Evolutionary conservation across 1,284 basidiomycete species (phyloP), one percentile per base, ranked within the genome.

Genomic region (Coniferiporia weirii): DNA sequence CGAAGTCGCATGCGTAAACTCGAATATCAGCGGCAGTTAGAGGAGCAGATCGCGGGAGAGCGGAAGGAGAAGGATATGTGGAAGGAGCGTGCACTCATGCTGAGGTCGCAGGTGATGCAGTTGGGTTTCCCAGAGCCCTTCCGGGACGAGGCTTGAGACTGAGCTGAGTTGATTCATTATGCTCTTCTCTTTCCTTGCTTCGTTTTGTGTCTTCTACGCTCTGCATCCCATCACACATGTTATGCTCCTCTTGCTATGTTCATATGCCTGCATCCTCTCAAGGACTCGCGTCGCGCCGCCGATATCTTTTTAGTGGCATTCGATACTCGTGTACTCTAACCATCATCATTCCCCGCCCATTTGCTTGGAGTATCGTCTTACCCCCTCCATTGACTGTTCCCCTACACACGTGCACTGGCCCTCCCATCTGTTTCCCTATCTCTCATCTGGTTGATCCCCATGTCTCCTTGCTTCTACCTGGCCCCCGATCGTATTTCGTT

Each of bases 1-100:
- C 80, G 87, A 57, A 84, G 81, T 64, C 77, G 90, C 6, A 84
- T 84, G 79, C 79, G 91, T 46, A 93, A 92, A 78, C 73, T 89
- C 27, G 83, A 88, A 75, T 80, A 89, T 64, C 80, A 87, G 67
- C 77, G 79, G 61, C 75, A 79, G 65, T 71, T 92, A 55, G 83
- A 90, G 76, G 70, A 75, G 9, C 70, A 67, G 40, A 67, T 84
- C 35, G 79, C 81, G 47, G 70, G 66, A 44, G 70, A 81, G 68
- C 75, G 74, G 66, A 68, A 69, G 63, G 78, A 84, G 67, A 72
- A 75, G 67, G 80, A 86, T 66, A 66, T 74, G 63, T 88, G 84
- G 84, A 79, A 75, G 71, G 72, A 76, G 59, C 74, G 81, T 20
- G 79, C 82, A 36, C 63, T 76, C 65, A 77, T 77, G 57, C 72